A percentile compares a stretch with the other conserved stretches of the same genome.
Conservation (phyloP, 768 basidiomycete species). For the Russula ochroleuca region DNA sequence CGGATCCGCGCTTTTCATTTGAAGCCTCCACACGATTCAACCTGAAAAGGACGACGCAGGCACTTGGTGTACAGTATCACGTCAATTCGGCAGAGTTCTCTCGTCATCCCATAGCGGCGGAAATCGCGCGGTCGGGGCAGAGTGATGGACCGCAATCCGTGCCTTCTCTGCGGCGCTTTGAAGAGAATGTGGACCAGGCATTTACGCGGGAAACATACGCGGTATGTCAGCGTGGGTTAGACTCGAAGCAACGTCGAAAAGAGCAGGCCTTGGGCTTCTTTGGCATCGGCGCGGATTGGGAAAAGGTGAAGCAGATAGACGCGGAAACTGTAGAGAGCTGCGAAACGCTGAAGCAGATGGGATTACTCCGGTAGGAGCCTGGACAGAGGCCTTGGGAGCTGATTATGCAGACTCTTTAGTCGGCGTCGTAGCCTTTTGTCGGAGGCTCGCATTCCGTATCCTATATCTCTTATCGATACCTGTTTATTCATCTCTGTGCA, state of each 20-base stretch:
- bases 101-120: constrained; percentile 74
- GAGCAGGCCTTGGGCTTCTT: constrained; percentile 82
- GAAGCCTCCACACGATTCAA: constrained; percentile 54
- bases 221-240: constrained; percentile 66
- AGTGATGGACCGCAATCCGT: constrained; percentile 26
- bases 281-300: constrained; percentile 90
- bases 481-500: constrained; percentile 3
- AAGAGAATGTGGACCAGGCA: constrained; percentile 66
- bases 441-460: not conserved
- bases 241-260: constrained; percentile 63
- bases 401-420: constrained; percentile 17
- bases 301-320: constrained; percentile 73
- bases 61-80: constrained; percentile 73
- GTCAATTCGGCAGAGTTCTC: constrained; percentile 76
- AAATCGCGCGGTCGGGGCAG: constrained; percentile 46
- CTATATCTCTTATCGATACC: constrained; percentile 11
- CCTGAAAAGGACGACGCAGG: constrained; percentile 64
- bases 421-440: not conserved
- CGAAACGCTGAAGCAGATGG: constrained; percentile 65
- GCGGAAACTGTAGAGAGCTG: constrained; percentile 69
- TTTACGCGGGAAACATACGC: constrained; percentile 68
- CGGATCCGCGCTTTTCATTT: constrained; percentile 82
- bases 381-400: not conserved
- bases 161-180: constrained; percentile 56
- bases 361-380: constrained; percentile 43